phyloP scores from a whole-genome alignment of 225 moss, liverwort and hornwort genomes.

The Sphagnum tenellum region DNA sequence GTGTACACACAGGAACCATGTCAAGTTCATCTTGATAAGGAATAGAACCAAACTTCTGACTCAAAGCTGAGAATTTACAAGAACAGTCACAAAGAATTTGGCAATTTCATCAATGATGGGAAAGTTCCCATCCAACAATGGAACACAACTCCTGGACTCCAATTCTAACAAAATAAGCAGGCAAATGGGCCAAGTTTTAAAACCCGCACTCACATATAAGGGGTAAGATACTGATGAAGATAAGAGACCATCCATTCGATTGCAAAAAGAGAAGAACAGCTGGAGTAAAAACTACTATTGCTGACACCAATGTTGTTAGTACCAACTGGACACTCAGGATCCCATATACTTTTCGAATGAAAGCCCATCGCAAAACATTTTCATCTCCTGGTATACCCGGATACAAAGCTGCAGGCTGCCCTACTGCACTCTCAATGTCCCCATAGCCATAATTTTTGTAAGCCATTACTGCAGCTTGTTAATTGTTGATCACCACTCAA shows the following conservation, averaged over 20 bases:
- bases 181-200: neutral
- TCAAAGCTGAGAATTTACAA: no score
- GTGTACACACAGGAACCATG: no score
- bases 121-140: no score
- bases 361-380: slow-evolving; percentile 43
- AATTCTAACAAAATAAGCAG: neutral
- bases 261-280: slow-evolving; percentile 27
- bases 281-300: slow-evolving; percentile 30
- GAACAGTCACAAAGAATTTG: no score
- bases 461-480: slow-evolving; percentile 21
- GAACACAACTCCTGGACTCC: no score
- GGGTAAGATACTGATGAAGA: slow-evolving; percentile 23
- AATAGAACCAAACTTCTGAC: no score
- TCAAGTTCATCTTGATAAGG: no score
- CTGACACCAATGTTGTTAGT: slow-evolving; percentile 31
- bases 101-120: no score
- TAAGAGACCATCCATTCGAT: slow-evolving; percentile 17
- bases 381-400: slow-evolving; percentile 16
- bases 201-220: slow-evolving; percentile 26
- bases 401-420: neutral
- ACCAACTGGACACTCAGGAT: slow-evolving; percentile 47
- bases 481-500: no score
- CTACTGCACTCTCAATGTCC: neutral
- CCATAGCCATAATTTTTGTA: slow-evolving; percentile 9
- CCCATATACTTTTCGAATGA: slow-evolving; percentile 56